phyloP scores from a whole-genome alignment of 768 basidiomycete species.

The Obba rivulosa region DNA sequence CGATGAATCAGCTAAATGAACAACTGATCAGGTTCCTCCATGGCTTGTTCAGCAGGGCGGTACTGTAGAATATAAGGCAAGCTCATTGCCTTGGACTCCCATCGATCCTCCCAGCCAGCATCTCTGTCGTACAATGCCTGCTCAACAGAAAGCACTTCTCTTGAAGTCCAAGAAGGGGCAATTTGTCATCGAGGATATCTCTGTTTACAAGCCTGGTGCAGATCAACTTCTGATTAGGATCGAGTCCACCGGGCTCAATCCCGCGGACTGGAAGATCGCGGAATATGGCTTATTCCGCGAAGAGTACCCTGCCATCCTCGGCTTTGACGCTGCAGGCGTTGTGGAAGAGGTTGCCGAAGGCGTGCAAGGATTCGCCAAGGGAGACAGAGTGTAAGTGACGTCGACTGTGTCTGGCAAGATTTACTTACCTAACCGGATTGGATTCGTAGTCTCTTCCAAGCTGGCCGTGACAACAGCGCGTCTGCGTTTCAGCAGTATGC shows the following conservation, averaged over 20 bases:
- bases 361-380: constrained; percentile 31
- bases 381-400: constrained; percentile 30
- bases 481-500: constrained; percentile 19
- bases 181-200: constrained; percentile 3
- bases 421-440: no score
- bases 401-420: no score
- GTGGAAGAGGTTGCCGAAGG: constrained; percentile 33
- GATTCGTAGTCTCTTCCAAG: no score
- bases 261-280: constrained; percentile 31
- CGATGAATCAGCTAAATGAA: no score
- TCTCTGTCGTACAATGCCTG: not conserved
- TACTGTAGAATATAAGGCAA: no score
- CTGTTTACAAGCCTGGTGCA: constrained; percentile 7
- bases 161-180: constrained; percentile 6
- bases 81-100: no score
- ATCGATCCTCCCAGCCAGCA: no score
- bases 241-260: constrained; percentile 25
- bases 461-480: no score
- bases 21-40: no score
- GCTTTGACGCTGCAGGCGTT: constrained; percentile 35
- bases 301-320: constrained; percentile 34
- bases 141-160: constrained; percentile 15
- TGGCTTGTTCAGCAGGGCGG: no score
- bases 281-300: constrained; percentile 21
- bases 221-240: constrained; percentile 25